Percentiles rank a stretch among this genome's conserved stretches.
These are phyloP conservation scores for Suillus luteus DNA, from an alignment of 768 basidiomycete genomes.

Conservation along the genomic window DNA sequence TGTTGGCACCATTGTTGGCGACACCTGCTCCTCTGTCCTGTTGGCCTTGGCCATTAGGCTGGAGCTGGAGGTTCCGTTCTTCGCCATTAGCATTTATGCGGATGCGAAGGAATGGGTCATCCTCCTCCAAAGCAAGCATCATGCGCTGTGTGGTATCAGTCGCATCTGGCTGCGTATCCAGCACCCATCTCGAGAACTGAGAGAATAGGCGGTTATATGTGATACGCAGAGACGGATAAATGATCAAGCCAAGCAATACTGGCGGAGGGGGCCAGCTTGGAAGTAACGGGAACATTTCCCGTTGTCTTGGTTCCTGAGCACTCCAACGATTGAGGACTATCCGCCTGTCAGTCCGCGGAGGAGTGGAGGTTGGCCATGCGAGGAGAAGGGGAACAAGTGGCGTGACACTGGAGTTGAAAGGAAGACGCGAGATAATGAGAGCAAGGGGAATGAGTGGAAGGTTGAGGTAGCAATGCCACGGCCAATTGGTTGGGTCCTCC, in stretches of 20 bases:
- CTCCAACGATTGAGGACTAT: slow-evolving; percentile 17
- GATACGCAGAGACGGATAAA: slow-evolving; percentile 49
- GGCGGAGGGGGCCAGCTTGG: slow-evolving; percentile 63
- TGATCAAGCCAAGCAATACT: slow-evolving; percentile 52
- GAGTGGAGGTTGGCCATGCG: slow-evolving; percentile 33
- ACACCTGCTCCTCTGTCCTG: slow-evolving; percentile 15
- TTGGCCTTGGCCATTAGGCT: slow-evolving; percentile 17
- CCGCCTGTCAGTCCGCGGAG: slow-evolving; percentile 18
- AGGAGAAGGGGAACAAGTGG: slow-evolving; percentile 27
- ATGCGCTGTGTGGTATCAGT: slow-evolving; percentile 22
- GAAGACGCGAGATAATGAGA: slow-evolving; percentile 64
- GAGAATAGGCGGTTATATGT: slow-evolving; percentile 46
- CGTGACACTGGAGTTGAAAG: slow-evolving; percentile 32
- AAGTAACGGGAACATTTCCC: slow-evolving; percentile 31
- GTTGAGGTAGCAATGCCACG: slow-evolving; percentile 73
- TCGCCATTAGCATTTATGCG: slow-evolving; percentile 38
- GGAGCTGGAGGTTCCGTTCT: slow-evolving; percentile 19
- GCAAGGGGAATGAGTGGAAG: slow-evolving; percentile 71
- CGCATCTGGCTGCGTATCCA: slow-evolving; percentile 37
- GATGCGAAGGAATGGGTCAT: slow-evolving; percentile 33
- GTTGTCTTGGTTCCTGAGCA: neutral
- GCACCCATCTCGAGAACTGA: slow-evolving; percentile 43
- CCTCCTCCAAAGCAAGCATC: slow-evolving; percentile 27
- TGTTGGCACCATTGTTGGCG: slow-evolving; percentile 15
- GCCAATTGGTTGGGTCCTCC: slow-evolving; percentile 72